Evolutionary conservation across 768 basidiomycete species (phyloP), one percentile per base, ranked within the genome.

Genomic region (Rhizopogon salebrosus): DNA sequence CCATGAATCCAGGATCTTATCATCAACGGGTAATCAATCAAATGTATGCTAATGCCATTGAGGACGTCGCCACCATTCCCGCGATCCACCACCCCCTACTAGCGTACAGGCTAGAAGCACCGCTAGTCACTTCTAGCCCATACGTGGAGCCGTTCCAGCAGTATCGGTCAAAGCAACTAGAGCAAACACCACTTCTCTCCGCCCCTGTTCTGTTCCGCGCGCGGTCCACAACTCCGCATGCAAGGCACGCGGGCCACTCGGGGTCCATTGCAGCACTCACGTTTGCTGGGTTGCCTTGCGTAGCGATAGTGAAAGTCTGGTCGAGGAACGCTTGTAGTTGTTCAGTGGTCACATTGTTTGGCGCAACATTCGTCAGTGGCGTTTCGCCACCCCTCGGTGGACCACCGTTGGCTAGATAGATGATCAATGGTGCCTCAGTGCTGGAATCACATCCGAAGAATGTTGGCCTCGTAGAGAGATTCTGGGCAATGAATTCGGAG

Each of bases 381-480:
- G 66, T 58, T n/a, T 67, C 57, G 18, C 71, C 64, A 48, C 71
- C 65, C 42, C 64, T 67, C 42, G 71, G 71, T 10, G 70, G 60
- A 13, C 72, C 75, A 49, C 77, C 76, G 63, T 76, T 77, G 7
- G 79, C 78, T n/a, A 80, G 59, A 65, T 83, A 83, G 52, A 81
- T 69, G 42, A 82, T 64, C 40, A 80, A 56, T 6, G 80, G 78
- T 20, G 70, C 70, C 27, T 68, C 65, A 10, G 58, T 57, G 38
- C 41, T 60, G 24, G 56, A 36, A 43, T 66, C 54, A 53, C 70
- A 72, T 16, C 71, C 72, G 53, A 72, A 72, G 64, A 73, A 70
- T 22, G 66, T 68, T 6, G 70, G 70, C 22, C 64, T 13, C 20
- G 52, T 53, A 37, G 52, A 53, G 48, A 69, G 62, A 23, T 67